phyloP scores from a whole-genome alignment of 2,329 filamentous ascomycete genomes.

The Neofusicoccum parvum region DNA sequence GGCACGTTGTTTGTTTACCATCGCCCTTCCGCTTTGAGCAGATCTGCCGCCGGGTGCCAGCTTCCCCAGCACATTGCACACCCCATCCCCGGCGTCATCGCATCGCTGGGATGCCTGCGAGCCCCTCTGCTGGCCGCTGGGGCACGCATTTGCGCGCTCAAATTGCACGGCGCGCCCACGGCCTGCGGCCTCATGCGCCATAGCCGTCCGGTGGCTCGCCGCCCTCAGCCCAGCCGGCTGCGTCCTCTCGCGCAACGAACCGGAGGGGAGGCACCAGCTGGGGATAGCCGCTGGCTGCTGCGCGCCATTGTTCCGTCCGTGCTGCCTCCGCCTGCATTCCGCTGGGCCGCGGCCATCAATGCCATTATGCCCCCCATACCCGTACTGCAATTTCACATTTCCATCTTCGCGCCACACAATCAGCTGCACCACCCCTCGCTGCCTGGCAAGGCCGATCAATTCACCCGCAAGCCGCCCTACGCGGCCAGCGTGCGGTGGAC shows the following conservation, averaged over 20 bases:
- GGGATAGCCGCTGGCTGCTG: not conserved
- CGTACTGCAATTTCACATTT: slow-evolving; percentile 8
- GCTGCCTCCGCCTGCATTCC: slow-evolving; percentile 1
- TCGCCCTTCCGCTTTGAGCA: slow-evolving; percentile 9
- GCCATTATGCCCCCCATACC: not conserved
- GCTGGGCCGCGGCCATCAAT: not conserved
- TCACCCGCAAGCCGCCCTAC: not conserved
- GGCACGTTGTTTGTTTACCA: slow-evolving; percentile 14
- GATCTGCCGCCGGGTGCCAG: not conserved
- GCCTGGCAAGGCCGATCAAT: not conserved
- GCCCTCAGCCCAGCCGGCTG: not conserved
- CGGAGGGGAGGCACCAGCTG: not conserved
- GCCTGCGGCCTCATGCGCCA: not conserved
- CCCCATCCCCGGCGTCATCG: slow-evolving; percentile 2
- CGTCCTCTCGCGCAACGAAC: not conserved
- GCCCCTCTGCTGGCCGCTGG: not conserved
- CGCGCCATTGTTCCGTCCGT: not conserved
- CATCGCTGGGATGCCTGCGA: not conserved
- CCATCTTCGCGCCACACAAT: not conserved
- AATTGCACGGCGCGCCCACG: not conserved
- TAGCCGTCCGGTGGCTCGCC: slow-evolving; percentile 8
- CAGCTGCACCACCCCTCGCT: not conserved
- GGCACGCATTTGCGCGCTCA: not conserved
- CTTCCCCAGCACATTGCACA: slow-evolving; percentile 17
- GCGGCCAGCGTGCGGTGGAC: no score